Conservation (phyloP, 2,329 filamentous ascomycete genomes). For the Aspergillus eucalypticola region DNA sequence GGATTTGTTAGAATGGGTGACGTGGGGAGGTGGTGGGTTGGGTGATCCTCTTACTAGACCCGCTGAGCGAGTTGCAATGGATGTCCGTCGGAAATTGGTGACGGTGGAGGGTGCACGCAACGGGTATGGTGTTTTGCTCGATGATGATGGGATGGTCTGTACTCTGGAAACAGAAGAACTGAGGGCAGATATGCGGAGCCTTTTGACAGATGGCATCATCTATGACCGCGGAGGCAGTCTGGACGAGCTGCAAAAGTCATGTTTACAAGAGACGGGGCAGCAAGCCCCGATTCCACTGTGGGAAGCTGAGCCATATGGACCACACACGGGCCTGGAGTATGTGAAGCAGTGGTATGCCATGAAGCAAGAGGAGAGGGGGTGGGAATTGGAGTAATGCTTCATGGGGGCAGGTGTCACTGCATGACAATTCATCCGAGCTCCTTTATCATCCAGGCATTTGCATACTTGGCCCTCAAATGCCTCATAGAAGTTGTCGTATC, state of each 20-base stretch:
- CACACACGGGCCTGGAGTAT: slow-evolving; percentile 47
- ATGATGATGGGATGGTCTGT: slow-evolving; percentile 40
- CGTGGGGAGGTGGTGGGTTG: slow-evolving; percentile 53
- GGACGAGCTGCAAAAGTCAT: slow-evolving; percentile 38
- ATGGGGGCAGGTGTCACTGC: not conserved
- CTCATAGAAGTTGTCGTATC: too few relatives aligned
- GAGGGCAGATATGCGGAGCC: slow-evolving; percentile 32
- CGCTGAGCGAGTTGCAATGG: slow-evolving; percentile 46
- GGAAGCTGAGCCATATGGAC: slow-evolving; percentile 48
- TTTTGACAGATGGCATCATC: not conserved
- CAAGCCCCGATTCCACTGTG: slow-evolving; percentile 46
- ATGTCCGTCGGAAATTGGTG: slow-evolving; percentile 50
- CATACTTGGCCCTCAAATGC: too few relatives aligned
- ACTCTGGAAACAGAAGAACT: slow-evolving; percentile 38
- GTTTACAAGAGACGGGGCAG: slow-evolving; percentile 45
- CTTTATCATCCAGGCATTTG: too few relatives aligned
- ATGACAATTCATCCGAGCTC: too few relatives aligned
- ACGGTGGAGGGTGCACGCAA: slow-evolving; percentile 43
- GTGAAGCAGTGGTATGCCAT: slow-evolving; percentile 47
- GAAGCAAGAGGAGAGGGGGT: slow-evolving; percentile 16
- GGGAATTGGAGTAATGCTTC: slow-evolving; percentile 10
- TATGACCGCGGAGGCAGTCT: slow-evolving; percentile 50
- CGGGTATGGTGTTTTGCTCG: slow-evolving; percentile 51
- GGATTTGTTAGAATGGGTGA: slow-evolving; percentile 53
- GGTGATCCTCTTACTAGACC: slow-evolving; percentile 50